A percentile compares a stretch with the other conserved stretches of the same genome.
These are phyloP conservation scores for Hymenoscyphus scutula DNA, from an alignment of 2,329 filamentous ascomycete species.

Conservation along the genomic window DNA sequence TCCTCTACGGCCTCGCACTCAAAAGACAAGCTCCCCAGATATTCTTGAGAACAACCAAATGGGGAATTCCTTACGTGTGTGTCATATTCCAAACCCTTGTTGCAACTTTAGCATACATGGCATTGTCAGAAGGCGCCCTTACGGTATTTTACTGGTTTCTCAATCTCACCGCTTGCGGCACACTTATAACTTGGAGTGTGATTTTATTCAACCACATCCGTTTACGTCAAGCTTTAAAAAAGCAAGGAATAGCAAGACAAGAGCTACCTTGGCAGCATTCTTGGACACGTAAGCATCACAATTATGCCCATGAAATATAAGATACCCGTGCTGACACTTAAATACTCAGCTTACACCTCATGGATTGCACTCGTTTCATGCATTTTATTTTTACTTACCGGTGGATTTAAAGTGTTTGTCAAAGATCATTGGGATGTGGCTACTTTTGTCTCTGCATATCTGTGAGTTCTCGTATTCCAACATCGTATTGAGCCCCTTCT, in stretches of 20 bases:
- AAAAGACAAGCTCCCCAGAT: conserved; percentile 52
- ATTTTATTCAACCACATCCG: conserved; percentile 61
- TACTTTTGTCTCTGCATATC: conserved; percentile 59
- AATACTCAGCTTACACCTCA: conserved; percentile 54
- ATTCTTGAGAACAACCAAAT: conserved; percentile 53
- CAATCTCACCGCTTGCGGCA: conserved; percentile 58
- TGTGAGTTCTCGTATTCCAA: conserved; percentile 45
- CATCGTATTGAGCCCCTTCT: conserved; percentile 8
- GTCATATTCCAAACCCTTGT: conserved; percentile 54
- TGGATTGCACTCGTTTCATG: conserved; percentile 58
- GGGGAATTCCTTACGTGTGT: conserved; percentile 55
- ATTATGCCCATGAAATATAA: not conserved
- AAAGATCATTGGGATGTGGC: conserved; percentile 56
- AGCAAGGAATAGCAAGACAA: conserved; percentile 49
- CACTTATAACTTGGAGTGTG: conserved; percentile 61
- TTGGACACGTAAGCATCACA: conserved; percentile 53
- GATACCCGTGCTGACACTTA: too few relatives aligned
- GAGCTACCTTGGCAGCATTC: conserved; percentile 61
- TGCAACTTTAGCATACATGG: conserved; percentile 66
- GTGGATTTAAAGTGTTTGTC: conserved; percentile 64
- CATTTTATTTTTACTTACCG: conserved; percentile 65
- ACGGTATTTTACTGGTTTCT: conserved; percentile 67
- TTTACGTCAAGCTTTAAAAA: conserved; percentile 51
- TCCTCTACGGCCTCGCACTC: conserved; percentile 57
- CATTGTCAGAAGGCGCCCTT: conserved; percentile 54